These are phyloP conservation scores for Pythium apleroticum DNA, from an alignment of 352 stramenopile genomes.

Conservation along the genomic window DNA sequence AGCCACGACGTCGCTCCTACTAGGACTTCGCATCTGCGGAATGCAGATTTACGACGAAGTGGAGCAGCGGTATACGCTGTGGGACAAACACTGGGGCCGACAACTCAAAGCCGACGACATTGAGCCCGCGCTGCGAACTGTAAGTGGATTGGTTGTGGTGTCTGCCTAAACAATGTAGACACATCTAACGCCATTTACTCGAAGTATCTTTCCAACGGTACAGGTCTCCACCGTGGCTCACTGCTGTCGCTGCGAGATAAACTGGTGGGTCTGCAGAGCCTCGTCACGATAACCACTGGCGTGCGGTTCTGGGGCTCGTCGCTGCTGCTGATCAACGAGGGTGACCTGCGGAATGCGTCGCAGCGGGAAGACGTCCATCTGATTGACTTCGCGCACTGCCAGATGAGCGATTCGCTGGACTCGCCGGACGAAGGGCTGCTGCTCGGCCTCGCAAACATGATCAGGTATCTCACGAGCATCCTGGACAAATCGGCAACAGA, in stretches of 20 bases:
- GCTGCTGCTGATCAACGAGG: conserved; percentile 76
- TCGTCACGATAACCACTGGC: conserved; percentile 44
- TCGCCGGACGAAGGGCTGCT: conserved; percentile 64
- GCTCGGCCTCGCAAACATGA: conserved; percentile 66
- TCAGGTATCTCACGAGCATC: conserved; percentile 41
- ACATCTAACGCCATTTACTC: background rate
- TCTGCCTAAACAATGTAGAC: background rate
- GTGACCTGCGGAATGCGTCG: conserved; percentile 36
- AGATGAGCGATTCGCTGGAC: conserved; percentile 54
- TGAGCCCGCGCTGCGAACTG: conserved; percentile 58
- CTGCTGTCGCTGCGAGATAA: conserved; percentile 45
- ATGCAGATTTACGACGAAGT: conserved; percentile 78
- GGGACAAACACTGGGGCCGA: conserved; percentile 80
- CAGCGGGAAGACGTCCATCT: conserved; percentile 51
- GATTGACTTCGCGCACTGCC: conserved; percentile 81
- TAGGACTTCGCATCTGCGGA: conserved; percentile 72
- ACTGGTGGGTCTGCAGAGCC: conserved; percentile 41
- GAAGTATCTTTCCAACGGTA: conserved; percentile 63
- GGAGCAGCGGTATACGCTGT: conserved; percentile 63
- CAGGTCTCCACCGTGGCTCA: conserved; percentile 42
- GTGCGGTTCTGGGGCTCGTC: conserved; percentile 78
- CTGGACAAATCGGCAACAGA: conserved; percentile 11
- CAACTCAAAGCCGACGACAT: conserved; percentile 57
- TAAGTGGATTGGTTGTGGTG: conserved; percentile 22
- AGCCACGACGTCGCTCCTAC: conserved; percentile 63